Percentiles rank a stretch among this genome's conserved stretches.
These are phyloP conservation scores for Fusarium sp. DNA, from an alignment of 2,329 filamentous ascomycete species.

Conservation along the genomic window DNA sequence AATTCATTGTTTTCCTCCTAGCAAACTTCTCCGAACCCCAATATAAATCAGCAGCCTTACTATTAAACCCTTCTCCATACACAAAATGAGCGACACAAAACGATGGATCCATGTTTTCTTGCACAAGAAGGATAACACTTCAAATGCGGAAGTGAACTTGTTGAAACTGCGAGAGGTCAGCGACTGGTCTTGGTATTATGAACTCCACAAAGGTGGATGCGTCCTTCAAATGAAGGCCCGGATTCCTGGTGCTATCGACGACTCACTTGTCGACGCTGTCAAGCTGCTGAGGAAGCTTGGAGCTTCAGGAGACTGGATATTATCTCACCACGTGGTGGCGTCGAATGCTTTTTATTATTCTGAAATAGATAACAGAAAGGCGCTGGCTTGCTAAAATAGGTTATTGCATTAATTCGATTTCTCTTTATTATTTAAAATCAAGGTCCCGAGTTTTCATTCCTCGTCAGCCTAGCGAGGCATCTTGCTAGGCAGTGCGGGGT, in stretches of 20 bases:
- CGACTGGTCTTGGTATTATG: neutral
- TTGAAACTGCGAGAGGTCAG: neutral
- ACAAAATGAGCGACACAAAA: fast-evolving
- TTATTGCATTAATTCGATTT: fast-evolving
- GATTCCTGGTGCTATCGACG: neutral
- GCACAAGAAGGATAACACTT: neutral
- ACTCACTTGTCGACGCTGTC: neutral
- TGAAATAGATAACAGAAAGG: neutral
- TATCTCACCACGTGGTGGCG: neutral
- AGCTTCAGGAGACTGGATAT: neutral
- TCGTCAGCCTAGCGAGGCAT: neutral
- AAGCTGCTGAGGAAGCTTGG: neutral
- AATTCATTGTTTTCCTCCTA: fast-evolving
- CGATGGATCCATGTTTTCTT: neutral
- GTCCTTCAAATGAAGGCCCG: neutral
- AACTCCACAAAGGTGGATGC: neutral
- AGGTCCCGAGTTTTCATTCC: neutral
- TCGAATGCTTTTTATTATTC: too few species aligned
- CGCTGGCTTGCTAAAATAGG: neutral
- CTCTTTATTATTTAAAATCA: fast-evolving
- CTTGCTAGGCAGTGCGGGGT: neutral
- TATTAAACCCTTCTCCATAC: fast-evolving
- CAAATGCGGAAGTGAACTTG: fast-evolving
- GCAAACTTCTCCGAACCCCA: neutral
- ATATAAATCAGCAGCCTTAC: fast-evolving